phyloP scores from a whole-genome alignment of 2,329 filamentous ascomycete species.

The Neonectria coccinea region DNA sequence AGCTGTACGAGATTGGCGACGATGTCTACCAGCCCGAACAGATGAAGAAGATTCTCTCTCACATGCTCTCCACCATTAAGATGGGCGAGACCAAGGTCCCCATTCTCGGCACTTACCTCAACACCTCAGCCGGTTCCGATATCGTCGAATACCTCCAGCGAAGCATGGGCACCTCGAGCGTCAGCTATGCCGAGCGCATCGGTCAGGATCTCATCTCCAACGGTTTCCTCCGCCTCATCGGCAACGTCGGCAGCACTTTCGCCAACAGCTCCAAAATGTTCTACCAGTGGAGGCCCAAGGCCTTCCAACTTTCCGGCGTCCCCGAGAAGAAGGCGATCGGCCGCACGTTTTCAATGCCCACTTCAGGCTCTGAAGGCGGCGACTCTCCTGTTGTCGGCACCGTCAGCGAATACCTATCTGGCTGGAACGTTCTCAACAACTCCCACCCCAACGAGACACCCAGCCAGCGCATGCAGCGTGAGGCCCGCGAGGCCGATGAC shows the following conservation, averaged over 20 bases:
- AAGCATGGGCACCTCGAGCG: constrained; percentile 83
- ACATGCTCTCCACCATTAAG: constrained; percentile 89
- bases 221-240: constrained; percentile 89
- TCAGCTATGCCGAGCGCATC: constrained; percentile 93
- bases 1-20: constrained; percentile 90
- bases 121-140: constrained; percentile 90
- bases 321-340: constrained; percentile 86
- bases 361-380: constrained; percentile 64
- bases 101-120: constrained; percentile 93
- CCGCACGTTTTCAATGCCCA: constrained; percentile 79
- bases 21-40: constrained; percentile 86
- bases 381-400: constrained; percentile 86
- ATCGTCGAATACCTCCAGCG: constrained; percentile 96
- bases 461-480: constrained; percentile 84
- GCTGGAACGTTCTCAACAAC: constrained; percentile 90
- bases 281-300: constrained; percentile 96
- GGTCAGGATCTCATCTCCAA: constrained; percentile 90
- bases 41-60: constrained; percentile 87
- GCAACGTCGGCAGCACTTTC: constrained; percentile 94
- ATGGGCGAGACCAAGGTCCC: constrained; percentile 94
- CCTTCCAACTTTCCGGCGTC: constrained; percentile 87
- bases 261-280: constrained; percentile 98
- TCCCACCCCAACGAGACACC: constrained; percentile 94
- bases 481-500: constrained; percentile 91
- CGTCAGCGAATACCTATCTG: constrained; percentile 88